These are phyloP conservation scores for Cynara cardunculus DNA, from an alignment of 129 eudicot species.

Conservation along the genomic window DNA sequence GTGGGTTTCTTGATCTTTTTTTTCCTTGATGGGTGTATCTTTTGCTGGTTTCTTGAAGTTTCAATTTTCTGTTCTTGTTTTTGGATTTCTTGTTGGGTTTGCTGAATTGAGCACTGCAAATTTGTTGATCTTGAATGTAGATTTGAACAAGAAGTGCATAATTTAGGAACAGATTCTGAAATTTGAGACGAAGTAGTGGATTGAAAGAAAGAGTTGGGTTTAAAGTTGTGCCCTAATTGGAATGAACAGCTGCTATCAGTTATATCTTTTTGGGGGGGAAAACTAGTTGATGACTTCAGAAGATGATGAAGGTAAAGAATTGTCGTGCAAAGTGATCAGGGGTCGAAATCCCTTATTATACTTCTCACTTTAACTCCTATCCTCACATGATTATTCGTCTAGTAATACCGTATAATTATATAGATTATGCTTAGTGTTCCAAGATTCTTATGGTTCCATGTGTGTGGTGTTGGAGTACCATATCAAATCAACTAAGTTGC, in stretches of 20 bases:
- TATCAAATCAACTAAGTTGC: no score
- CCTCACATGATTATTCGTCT: no score
- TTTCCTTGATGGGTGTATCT: constrained; percentile 11
- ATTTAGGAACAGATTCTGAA: neutral
- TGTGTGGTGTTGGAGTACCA: neutral
- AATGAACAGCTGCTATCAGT: neutral
- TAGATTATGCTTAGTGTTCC: neutral
- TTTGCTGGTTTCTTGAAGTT: constrained; percentile 8
- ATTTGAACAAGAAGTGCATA: neutral
- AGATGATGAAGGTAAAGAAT: neutral
- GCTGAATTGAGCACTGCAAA: neutral
- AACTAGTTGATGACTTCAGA: neutral
- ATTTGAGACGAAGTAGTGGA: constrained; percentile 5
- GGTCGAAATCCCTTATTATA: no score
- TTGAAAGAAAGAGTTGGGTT: neutral
- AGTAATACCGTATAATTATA: neutral
- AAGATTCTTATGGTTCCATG: neutral
- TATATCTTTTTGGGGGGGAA: neutral
- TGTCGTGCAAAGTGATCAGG: no score
- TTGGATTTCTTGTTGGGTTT: neutral
- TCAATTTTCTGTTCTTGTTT: neutral
- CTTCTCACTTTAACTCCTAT: no score
- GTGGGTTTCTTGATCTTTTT: neutral
- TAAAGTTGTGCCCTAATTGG: constrained; percentile 22
- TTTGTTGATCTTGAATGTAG: constrained; percentile 9